Evolutionary conservation across 805 yeast species (phyloP), one percentile per base, ranked within the genome.

Genomic region (Saccharomycopsis oosterbeekiorum): DNA sequence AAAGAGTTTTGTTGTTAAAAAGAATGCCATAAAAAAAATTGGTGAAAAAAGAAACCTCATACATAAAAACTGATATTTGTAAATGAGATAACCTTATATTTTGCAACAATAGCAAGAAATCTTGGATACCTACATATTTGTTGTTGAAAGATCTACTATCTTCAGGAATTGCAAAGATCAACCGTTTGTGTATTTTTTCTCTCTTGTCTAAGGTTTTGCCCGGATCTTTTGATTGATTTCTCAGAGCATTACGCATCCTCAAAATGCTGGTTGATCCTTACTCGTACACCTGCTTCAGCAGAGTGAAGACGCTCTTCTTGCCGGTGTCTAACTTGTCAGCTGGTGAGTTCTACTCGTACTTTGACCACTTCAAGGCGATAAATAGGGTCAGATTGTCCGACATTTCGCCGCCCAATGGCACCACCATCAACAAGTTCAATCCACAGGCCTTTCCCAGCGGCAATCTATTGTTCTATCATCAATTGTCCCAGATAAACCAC

Each of bases 401-500:
- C 70, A 79, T 93, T 11, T 78, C 90, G 1, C 88, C 94, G 4
- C 59, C 19, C 17, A 37, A 37, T 10, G 53, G 39, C 40, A 61
- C 59, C 15, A 17, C 43, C 4, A 59, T 68, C 70, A 62, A 76
- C 19, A 67, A 78, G 67, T 91, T 91, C 76, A 88, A 88, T 66
- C 97, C 98, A 1, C 94, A 86, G 68, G 85, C 86, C 0, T 88
- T 83, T 67, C 97, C 97, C 0, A 79, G 80, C 57, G 98, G 98
- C 0, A 74, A 86, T 57, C 72, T 93, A 0, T 70, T 84, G 14
- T 88, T 80, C 68, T 84, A 84, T 60, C 83, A 83, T 65, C 71
- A 73, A 12, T 71, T 79, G 1, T 67, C 80, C 0, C 68, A 74
- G 6, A 75, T 80, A 1, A 85, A 82, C 60, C 78, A 77, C n/a